A percentile compares a stretch with the other conserved stretches of the same genome.
Conservation (phyloP, 148 eudicot genomes). For the Diospyros lotus region DNA sequence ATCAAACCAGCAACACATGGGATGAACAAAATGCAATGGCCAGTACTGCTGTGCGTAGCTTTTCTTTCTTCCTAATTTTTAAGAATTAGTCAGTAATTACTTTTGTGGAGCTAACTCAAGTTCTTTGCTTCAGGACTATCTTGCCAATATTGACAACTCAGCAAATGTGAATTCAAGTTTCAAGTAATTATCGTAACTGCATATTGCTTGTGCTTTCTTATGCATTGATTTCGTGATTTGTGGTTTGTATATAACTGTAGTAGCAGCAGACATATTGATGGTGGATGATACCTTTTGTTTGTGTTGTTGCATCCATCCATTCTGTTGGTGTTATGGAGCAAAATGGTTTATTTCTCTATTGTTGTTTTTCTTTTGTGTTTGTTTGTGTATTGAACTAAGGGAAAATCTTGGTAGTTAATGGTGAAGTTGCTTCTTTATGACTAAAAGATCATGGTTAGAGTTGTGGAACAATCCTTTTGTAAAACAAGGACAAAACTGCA, state of each 20-base stretch:
- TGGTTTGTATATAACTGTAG: not conserved
- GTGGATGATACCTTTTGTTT: not conserved
- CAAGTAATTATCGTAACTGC: conserved; percentile 44
- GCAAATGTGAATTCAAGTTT: conserved; percentile 43
- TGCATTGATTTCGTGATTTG: conserved; percentile 1
- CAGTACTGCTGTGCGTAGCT: conserved; percentile 69
- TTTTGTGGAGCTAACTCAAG: conserved; percentile 2
- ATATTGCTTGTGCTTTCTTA: not conserved
- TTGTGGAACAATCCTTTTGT: too few relatives aligned
- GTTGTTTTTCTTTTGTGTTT: not conserved
- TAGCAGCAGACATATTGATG: not conserved
- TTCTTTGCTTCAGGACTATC: conserved; percentile 51
- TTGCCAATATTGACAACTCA: conserved; percentile 58
- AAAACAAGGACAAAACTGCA: too few relatives aligned
- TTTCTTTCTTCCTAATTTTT: not conserved
- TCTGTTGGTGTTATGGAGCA: not conserved
- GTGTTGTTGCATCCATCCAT: not conserved
- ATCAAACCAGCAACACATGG: conserved; percentile 55
- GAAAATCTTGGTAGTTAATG: too few relatives aligned
- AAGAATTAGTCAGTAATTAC: conserved; percentile 4
- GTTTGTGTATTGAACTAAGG: too few relatives aligned
- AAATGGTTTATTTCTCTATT: not conserved
- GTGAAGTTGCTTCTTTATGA: too few relatives aligned
- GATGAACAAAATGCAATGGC: conserved; percentile 63
- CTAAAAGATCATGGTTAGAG: too few relatives aligned